phyloP scores from a whole-genome alignment of 2,329 filamentous ascomycete genomes.

The Claviceps monticola region DNA sequence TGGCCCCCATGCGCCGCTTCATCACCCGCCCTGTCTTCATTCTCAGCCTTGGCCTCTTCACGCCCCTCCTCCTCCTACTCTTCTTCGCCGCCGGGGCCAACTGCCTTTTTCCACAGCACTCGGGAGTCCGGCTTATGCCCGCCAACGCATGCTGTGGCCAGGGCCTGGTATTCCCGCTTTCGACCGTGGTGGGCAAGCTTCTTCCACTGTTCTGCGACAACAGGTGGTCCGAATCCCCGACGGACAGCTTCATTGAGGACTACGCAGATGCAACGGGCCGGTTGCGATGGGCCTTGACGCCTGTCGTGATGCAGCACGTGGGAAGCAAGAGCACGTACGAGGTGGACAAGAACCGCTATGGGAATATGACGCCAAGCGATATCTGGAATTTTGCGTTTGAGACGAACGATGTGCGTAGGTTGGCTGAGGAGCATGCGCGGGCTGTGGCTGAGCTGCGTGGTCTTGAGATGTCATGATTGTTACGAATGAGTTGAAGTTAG shows the following conservation, averaged over 20 bases:
- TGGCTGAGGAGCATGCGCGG: constrained; percentile 2
- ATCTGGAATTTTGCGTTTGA: constrained; percentile 8
- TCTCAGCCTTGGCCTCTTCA: neutral
- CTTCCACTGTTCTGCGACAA: constrained; percentile 1
- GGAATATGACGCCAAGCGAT: constrained; percentile 5
- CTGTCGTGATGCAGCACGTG: constrained; percentile 6
- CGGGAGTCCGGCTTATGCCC: constrained; percentile 5
- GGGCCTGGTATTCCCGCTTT: constrained; percentile 3
- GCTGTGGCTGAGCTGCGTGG: no score
- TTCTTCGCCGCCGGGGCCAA: constrained; percentile 6
- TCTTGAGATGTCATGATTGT: no score
- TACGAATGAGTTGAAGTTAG: no score
- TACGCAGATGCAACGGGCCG: constrained; percentile 1
- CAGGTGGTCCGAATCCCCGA: constrained; percentile 1
- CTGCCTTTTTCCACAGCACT: constrained; percentile 1
- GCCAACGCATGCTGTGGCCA: constrained; percentile 6
- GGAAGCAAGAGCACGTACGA: constrained; percentile 6
- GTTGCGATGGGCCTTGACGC: constrained; percentile 5
- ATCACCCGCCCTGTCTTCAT: neutral
- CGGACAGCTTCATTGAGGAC: constrained; percentile 7
- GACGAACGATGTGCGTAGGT: neutral
- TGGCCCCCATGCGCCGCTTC: neutral
- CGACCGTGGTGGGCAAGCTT: neutral
- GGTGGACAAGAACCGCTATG: neutral
- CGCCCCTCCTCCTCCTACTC: constrained; percentile 3